These are phyloP conservation scores for Scorias spongiosa DNA, from an alignment of 2,329 filamentous ascomycete species.

Conservation along the genomic window DNA sequence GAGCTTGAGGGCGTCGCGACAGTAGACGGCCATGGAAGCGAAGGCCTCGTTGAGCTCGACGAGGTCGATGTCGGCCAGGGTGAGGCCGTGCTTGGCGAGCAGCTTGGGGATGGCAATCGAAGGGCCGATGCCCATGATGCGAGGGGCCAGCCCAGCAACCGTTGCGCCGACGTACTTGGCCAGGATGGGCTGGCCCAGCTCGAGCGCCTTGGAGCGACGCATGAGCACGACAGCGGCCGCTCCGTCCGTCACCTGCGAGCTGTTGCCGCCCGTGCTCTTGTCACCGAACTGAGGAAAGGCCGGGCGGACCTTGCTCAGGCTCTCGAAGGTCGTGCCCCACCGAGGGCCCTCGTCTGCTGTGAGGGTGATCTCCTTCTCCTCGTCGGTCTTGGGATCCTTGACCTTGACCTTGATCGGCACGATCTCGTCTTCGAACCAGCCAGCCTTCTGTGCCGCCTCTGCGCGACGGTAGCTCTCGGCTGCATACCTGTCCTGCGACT, in stretches of 20 bases:
- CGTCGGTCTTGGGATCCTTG: constrained; percentile 69
- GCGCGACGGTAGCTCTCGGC: constrained; percentile 78
- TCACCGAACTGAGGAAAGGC: constrained; percentile 86
- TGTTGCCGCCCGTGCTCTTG: constrained; percentile 80
- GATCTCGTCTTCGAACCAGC: constrained; percentile 90
- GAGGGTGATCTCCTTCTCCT: constrained; percentile 61
- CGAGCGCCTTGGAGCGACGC: constrained; percentile 79
- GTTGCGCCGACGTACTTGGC: constrained; percentile 91
- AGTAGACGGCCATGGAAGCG: constrained; percentile 95
- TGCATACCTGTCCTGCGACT: constrained; percentile 71
- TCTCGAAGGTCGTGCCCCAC: constrained; percentile 74
- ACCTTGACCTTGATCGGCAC: constrained; percentile 68
- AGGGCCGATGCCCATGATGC: constrained; percentile 93
- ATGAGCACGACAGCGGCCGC: constrained; percentile 81
- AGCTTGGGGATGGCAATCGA: constrained; percentile 64
- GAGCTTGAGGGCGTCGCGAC: constrained; percentile 44
- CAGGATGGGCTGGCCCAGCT: constrained; percentile 77
- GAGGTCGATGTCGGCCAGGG: constrained; percentile 70
- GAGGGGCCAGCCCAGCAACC: constrained; percentile 73
- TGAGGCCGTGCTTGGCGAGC: constrained; percentile 61
- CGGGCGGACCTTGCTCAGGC: constrained; percentile 66
- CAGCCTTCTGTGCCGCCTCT: constrained; percentile 77
- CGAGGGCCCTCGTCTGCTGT: constrained; percentile 82
- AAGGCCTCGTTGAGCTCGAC: constrained; percentile 97
- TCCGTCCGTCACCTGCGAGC: constrained; percentile 88